Conservation (phyloP, 2,329 filamentous ascomycete genomes). For the Knufia petricola region DNA sequence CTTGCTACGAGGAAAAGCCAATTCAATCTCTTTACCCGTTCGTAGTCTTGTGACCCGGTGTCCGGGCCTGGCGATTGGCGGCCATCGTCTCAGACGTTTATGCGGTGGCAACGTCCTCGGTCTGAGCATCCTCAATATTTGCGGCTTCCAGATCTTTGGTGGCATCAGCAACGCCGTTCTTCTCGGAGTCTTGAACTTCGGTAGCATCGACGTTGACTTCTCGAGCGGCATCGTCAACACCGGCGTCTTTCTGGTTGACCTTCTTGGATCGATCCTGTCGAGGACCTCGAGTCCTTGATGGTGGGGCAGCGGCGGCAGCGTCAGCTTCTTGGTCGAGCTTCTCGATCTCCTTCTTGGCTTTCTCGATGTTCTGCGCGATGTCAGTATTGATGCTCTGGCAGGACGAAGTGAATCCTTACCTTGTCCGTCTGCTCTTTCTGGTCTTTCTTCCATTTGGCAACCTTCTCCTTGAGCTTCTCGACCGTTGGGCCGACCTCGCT, state of each 20-base stretch:
- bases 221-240: constrained; percentile 35
- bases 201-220: constrained; percentile 36
- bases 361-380: constrained; percentile 72
- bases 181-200: constrained; percentile 46
- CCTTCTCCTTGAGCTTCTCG: constrained; percentile 88
- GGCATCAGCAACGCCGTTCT: constrained; percentile 50
- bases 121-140: constrained; percentile 44
- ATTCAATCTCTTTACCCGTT: neutral
- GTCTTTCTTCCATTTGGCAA: constrained; percentile 82
- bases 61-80: no score
- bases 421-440: constrained; percentile 83
- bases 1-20: neutral
- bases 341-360: constrained; percentile 92
- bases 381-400: constrained; percentile 15
- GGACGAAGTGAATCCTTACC: constrained; percentile 45
- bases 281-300: constrained; percentile 29
- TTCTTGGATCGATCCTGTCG: constrained; percentile 45
- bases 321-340: constrained; percentile 65
- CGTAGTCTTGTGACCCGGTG: neutral
- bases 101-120: constrained; percentile 8
- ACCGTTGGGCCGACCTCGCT: constrained; percentile 67
- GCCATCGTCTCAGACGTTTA: no score
- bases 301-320: constrained; percentile 38
- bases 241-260: constrained; percentile 41
- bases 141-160: constrained; percentile 52